A percentile compares a stretch with the other conserved stretches of the same genome.
Evolutionary conservation across 108 stramenopile genomes (phyloP).

Genomic region (Fragilaria radians): DNA sequence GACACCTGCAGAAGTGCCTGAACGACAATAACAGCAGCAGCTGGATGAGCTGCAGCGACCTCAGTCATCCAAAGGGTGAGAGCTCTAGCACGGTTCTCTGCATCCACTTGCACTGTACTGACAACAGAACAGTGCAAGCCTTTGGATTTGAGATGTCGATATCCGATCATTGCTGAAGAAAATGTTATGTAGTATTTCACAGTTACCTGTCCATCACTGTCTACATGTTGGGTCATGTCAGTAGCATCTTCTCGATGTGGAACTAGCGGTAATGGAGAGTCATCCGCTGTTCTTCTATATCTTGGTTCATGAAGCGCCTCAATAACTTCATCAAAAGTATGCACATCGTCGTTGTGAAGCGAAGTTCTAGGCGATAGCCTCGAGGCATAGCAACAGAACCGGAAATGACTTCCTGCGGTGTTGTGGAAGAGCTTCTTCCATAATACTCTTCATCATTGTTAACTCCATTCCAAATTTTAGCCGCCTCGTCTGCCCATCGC

Average conservation of each 20-base stretch:
- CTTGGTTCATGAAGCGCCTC: constrained; percentile 50
- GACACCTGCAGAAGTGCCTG: constrained; percentile 77
- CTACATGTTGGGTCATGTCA: constrained; percentile 72
- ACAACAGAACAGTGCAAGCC: constrained; percentile 82
- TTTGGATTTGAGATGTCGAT: constrained; percentile 44
- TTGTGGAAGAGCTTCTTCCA: constrained; percentile 2
- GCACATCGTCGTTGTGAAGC: constrained; percentile 96
- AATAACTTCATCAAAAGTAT: constrained; percentile 93
- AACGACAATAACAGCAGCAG: constrained; percentile 68
- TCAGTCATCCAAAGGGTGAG: constrained; percentile 73
- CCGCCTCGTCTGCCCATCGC: constrained; percentile 72
- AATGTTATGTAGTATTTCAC: constrained; percentile 52
- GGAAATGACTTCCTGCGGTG: constrained; percentile 1
- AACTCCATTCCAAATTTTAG: constrained; percentile 50
- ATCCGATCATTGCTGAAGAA: constrained; percentile 63
- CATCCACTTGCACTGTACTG: constrained; percentile 54
- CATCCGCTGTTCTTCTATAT: background rate
- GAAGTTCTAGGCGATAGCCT: constrained; percentile 45
- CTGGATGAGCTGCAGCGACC: constrained; percentile 69
- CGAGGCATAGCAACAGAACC: constrained; percentile 25
- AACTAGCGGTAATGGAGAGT: constrained; percentile 28
- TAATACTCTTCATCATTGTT: constrained; percentile 56
- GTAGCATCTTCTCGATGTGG: constrained; percentile 33
- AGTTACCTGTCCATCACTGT: constrained; percentile 75
- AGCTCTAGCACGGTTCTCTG: constrained; percentile 59